Base-by-base conservation (phyloP, 108 stramenopile genomes). In the Skeletonema marinoi region DNA sequence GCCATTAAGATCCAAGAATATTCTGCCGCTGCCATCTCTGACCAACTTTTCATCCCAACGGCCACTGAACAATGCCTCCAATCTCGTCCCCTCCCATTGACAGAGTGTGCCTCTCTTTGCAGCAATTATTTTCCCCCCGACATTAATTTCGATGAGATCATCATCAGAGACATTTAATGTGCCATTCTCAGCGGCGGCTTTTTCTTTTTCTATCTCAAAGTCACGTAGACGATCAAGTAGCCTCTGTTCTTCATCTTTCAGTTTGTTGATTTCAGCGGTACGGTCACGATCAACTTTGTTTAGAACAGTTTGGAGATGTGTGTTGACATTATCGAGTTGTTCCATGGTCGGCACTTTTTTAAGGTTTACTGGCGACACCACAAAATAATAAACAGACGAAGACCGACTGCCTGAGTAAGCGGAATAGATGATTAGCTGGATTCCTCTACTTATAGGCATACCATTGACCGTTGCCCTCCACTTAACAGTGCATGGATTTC, bases 51-150 rank as follows among this genome's bases (percentile, higher is more conserved):
- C 71, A 29, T 77, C 76, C 76, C 76, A 77, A 6, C 61, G 69
- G 6, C 76, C 76, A 64, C 76, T 71, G 41, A 77, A 77, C 6
- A 77, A 21, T 21, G 69, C 70, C 17, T 77, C 76, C 2, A 77
- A 41, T 31, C 70, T 70, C 41, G 70, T 71, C n/a, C 70, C 76
- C n/a, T 41, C 54, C 32, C 70, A 21, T 29, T 70, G 70, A 35
- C 48, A 54, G 3, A 77, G 21, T 12, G 44, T 63, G 5, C 50
- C 69, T 11, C 76, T 35, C 13, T 13, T 71, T 0, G 66, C 69
- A 17, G 61, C 61, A 19, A 71, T 64, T 7, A 64, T 50, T 60
- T 30, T 68, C 25, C 67, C 67, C 7, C 67, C 67, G 14, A 17
- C 67, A 61, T 68, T 68, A 14, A 62, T 70, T 48, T 75, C 67